phyloP scores from a whole-genome alignment of 352 stramenopile species.

The Globisporangium barbulae region DNA sequence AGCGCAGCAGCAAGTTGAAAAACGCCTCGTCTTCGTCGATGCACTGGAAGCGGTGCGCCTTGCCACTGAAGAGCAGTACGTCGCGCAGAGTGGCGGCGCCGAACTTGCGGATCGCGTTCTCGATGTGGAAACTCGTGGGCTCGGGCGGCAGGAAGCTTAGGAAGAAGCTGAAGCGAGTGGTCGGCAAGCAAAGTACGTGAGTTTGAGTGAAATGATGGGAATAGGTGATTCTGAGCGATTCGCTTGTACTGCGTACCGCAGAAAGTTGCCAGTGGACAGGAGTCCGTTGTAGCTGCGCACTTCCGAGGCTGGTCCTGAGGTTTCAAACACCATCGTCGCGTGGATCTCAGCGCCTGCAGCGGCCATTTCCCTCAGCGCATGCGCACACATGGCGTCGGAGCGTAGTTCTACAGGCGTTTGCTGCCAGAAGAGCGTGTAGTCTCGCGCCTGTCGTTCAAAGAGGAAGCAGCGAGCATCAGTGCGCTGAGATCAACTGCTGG shows the following conservation, averaged over 20 bases:
- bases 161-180: constrained; percentile 26
- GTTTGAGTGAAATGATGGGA: background rate
- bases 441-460: constrained; percentile 25
- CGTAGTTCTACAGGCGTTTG: constrained; percentile 29
- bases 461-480: too few species aligned
- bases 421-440: constrained; percentile 44
- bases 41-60: constrained; percentile 27
- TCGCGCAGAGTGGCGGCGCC: constrained; percentile 29
- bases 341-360: constrained; percentile 10
- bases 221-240: background rate
- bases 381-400: constrained; percentile 26
- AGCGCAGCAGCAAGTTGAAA: constrained; percentile 52
- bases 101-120: constrained; percentile 37
- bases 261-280: constrained; percentile 38
- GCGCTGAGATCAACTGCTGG: background rate
- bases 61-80: constrained; percentile 25
- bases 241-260: constrained; percentile 23
- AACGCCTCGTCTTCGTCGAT: constrained; percentile 45
- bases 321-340: constrained; percentile 25
- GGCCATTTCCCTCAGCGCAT: constrained; percentile 34
- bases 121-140: constrained; percentile 35
- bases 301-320: constrained; percentile 2
- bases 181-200: background rate
- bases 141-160: constrained; percentile 30
- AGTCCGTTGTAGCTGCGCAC: constrained; percentile 23